Conservation (phyloP, 1,284 basidiomycete genomes). For the Phylloporus sp. region DNA sequence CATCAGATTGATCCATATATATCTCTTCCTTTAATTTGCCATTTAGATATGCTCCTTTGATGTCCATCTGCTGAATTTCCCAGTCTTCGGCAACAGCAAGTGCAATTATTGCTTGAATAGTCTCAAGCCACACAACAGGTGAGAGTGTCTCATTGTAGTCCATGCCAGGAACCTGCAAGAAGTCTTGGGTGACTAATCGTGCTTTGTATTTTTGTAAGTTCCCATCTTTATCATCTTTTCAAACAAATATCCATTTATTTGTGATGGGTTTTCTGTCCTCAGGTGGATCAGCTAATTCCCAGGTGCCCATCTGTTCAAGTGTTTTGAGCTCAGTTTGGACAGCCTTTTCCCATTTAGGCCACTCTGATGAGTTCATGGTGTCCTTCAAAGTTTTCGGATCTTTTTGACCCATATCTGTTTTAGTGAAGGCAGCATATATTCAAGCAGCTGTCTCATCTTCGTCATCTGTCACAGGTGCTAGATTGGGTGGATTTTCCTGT, state of each 20-base stretch:
- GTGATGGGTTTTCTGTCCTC: background rate
- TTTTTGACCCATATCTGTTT: no score
- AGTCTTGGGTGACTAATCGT: background rate
- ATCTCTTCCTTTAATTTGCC: background rate
- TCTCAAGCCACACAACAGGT: slow-evolving; percentile 34
- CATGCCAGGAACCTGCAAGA: background rate
- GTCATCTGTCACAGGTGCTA: no score
- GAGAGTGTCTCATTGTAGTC: slow-evolving; percentile 5
- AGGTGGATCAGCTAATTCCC: no score
- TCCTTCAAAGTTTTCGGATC: no score
- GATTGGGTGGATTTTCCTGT: no score
- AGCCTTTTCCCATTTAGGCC: background rate
- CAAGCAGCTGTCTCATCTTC: no score
- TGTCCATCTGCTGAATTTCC: background rate
- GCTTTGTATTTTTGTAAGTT: background rate
- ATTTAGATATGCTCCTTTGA: background rate
- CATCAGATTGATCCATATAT: background rate
- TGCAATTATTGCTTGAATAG: slow-evolving; percentile 33
- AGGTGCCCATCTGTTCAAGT: no score
- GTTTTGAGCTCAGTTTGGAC: background rate
- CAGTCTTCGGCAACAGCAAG: background rate
- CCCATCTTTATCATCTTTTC: background rate
- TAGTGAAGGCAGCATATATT: no score
- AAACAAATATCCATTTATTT: background rate
- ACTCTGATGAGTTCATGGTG: background rate